Base-by-base conservation (phyloP, 2,329 filamentous ascomycete genomes). In the Aquanectria penicillioides region DNA sequence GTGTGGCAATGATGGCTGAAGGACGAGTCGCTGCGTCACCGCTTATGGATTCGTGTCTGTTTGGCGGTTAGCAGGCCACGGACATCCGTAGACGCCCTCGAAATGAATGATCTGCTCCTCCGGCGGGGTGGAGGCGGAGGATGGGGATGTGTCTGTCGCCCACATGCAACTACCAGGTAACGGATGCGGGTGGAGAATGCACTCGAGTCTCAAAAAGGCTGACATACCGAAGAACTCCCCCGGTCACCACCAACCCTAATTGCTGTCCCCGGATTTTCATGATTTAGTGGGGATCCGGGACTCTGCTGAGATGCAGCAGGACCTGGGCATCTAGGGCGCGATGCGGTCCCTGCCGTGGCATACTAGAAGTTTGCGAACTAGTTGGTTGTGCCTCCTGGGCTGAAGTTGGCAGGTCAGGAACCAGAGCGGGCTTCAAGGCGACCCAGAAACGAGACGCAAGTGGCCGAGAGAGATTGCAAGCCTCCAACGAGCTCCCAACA, bases 191-290 rank as follows among this genome's bases (percentile, higher is more conserved):
- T 52, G 48, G 48, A 48, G 55, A 52, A 52, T 43, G 34, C 34
- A 52, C 34, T 53, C 40, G 9, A 40, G 40, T 52, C 55, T 47
- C 47, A 17, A 57, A 57, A 33, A 37, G 55, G 55, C 40, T 52
- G 55, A 25, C 33, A 51, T 51, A 57, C 47, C 47, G 55, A 56
- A 57, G 37, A 52, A 52, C 49, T 44, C 23, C 55, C 40, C 34
- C 48, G 33, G 47, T 36, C 40, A 11, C 41, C 51, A 20, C 48
- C 41, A 58, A 58, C 55, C 54, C 48, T 43, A 58, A 52, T 41
- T 52, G 49, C 48, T 40, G 40, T 58, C 55, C 55, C 55, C 55
- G 55, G 55, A 58, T 58, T 58, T 58, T 58, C 55, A 48, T 46
- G 26, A n/a, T n/a, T 40, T 36, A 51, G 55, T 48, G 55, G 55